Base-by-base conservation (phyloP, 1,139 yeast species). In the Hemisphaericaspora lyxosophila region DNA sequence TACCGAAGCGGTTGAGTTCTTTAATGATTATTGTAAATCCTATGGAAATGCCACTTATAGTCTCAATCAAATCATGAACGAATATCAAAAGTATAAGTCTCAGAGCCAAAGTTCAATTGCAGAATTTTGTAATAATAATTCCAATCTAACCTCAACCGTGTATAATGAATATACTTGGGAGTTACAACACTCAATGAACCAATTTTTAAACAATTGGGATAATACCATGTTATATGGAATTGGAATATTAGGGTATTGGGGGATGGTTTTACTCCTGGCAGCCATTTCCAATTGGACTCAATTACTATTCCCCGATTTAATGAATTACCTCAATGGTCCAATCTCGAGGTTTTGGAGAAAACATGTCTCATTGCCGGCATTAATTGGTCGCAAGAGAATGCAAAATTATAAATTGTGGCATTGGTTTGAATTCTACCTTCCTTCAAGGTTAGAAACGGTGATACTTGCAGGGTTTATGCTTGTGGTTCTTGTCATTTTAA, bases 381-480 rank as follows among this genome's bases (percentile, higher is more conserved):
- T 67, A 9, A 56, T 62, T 35, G 55, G 59, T 2, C 51, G 26
- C 7, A 34, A 33, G 13, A 46, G 43, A 26, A 32, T 35, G 16
- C 41, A 42, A 26, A 40, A 62, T 31, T 45, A 52, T 27, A 53
- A 54, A 26, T 45, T 48, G 18, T 51, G 56, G 27, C 49, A 59
- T 4, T 38, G 56, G 18, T 49, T 57, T 25, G 54, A 64, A 55
- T 39, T 49, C 54, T 23, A 65, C 26, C 45, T 79, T 18, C 90
- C 90, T 1, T 75, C 85, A 2, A 66, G 88, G 37, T 59, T 74
- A 46, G 88, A 80, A 54, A 49, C 76, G 0, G 40, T 73, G 4
- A 58, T 74, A 31, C 60, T 79, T 12, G 46, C 60, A 13, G 58
- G 74, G 9, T 78, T 75, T 54, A 50, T 74, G 14, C 52, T 71